Percentiles rank a stretch among this genome's conserved stretches.
These are phyloP conservation scores for Porphyra umbilicalis DNA, from an alignment of 31 red algal genomes.

Conservation along the genomic window DNA sequence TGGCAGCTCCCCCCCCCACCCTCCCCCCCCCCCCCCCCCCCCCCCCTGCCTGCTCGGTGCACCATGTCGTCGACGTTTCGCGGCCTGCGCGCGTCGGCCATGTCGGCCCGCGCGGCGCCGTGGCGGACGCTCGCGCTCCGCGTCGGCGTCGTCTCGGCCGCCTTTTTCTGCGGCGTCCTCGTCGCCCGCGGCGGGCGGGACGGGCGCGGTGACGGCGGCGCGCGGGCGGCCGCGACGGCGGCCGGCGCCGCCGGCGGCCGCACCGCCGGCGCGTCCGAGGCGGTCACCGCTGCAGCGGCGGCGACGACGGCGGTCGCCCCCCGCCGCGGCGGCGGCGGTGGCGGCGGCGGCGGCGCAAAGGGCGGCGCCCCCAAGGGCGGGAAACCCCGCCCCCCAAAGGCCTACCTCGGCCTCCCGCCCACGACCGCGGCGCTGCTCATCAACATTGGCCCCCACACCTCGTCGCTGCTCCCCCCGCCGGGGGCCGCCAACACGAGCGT, in stretches of 20 bases:
- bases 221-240: not conserved
- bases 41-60: not conserved
- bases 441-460: not conserved
- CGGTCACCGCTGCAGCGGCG: not conserved
- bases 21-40: not conserved
- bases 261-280: not conserved
- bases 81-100: not conserved
- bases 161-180: not conserved
- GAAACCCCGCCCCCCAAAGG: not conserved
- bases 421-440: not conserved
- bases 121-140: not conserved
- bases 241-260: not conserved
- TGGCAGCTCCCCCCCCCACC: not conserved
- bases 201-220: not conserved
- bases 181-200: not conserved
- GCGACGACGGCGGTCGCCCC: not conserved
- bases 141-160: not conserved
- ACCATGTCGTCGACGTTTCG: not conserved
- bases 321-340: not conserved
- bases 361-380: not conserved
- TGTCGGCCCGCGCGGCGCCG: not conserved
- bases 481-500: not conserved
- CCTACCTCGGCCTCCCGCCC: not conserved
- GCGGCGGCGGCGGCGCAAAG: not conserved
- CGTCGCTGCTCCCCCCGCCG: not conserved